Base-by-base conservation (phyloP, 805 yeast genomes). In the Ascoidea rubescens region DNA sequence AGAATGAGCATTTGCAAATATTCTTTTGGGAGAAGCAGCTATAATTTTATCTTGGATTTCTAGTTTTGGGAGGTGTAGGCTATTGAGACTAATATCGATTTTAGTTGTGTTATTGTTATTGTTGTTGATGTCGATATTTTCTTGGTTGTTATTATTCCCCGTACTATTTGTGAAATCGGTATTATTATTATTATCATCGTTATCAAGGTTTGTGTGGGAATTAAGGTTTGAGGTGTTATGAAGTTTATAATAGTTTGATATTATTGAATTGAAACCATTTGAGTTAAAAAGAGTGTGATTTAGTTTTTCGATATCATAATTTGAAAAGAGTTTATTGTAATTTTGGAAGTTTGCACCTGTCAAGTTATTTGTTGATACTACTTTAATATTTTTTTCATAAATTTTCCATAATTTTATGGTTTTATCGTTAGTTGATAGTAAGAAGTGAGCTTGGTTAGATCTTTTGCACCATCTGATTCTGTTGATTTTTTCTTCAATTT, bases 371-470 rank as follows among this genome's bases (percentile, higher is more conserved):
- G 91, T 97, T 50, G 90, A 78, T 28, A 93, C 99, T 65, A 93
- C 78, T 68, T 87, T 87, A 59, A 93, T 84, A 62, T 86, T 87
- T 65, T 89, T 87, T 67, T 90, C 97, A 71, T 82, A 84, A 48
- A 93, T 78, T 67, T 93, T 93, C 99, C 99, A 93, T 56, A 93
- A 77, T 72, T 93, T 93, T 64, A 93, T 89, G n/a, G 99, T 93
- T 70, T 93, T 93, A 71, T 93, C 99, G 67, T 93, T 93, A 37
- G 99, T 89, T 37, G 91, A 82, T 58, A 93, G 74, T 60, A 93
- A 71, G 63, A 87, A 88, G 63, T 90, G 91, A n/a, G 96, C 87
- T 63, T 84, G 82, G 68, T 89, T 91, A 50, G 84, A 82, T 56
- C 95, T 80, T 60, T 78, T 81, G 62, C 95, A 78, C 99, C 99